Conservation (phyloP, 2,329 filamentous ascomycete species). For the Knufia fluminis region DNA sequence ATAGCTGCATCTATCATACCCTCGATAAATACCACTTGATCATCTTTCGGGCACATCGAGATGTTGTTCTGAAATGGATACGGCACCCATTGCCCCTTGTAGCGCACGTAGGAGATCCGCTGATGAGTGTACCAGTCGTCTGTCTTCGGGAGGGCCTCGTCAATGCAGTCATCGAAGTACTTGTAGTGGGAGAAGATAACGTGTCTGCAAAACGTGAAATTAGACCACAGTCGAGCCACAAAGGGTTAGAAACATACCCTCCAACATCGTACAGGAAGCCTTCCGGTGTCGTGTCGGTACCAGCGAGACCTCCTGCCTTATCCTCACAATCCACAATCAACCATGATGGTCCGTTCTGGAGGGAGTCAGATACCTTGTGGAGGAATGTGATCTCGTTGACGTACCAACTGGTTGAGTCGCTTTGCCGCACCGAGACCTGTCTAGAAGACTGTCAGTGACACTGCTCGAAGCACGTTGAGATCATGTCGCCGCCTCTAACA, state of each 20-base stretch:
- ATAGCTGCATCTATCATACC: slow-evolving; percentile 92
- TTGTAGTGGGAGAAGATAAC: slow-evolving; percentile 99
- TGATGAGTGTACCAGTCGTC: slow-evolving; percentile 97
- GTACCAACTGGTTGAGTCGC: slow-evolving; percentile 89
- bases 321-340: slow-evolving; percentile 88
- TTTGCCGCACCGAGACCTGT: slow-evolving; percentile 97
- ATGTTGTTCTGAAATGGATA: slow-evolving; percentile 99
- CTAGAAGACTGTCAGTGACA: slow-evolving; percentile 1
- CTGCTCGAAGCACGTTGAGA: no score
- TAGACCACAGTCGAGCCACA: neutral
- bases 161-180: slow-evolving; percentile 98
- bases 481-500: neutral
- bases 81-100: slow-evolving; percentile 91
- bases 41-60: slow-evolving; percentile 93
- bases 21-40: slow-evolving; percentile 89
- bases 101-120: slow-evolving; percentile 97
- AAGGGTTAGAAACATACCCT: slow-evolving; percentile 36
- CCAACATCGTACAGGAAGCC: slow-evolving; percentile 77
- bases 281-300: slow-evolving; percentile 6
- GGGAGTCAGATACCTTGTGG: neutral
- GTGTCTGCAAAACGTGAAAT: slow-evolving; percentile 39
- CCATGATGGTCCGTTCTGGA: slow-evolving; percentile 83
- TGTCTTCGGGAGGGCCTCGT: slow-evolving; percentile 88
- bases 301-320: slow-evolving; percentile 59
- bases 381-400: slow-evolving; percentile 26